These are phyloP conservation scores for Akanthomyces lecanii DNA, from an alignment of 2,329 filamentous ascomycete species.

Conservation along the genomic window DNA sequence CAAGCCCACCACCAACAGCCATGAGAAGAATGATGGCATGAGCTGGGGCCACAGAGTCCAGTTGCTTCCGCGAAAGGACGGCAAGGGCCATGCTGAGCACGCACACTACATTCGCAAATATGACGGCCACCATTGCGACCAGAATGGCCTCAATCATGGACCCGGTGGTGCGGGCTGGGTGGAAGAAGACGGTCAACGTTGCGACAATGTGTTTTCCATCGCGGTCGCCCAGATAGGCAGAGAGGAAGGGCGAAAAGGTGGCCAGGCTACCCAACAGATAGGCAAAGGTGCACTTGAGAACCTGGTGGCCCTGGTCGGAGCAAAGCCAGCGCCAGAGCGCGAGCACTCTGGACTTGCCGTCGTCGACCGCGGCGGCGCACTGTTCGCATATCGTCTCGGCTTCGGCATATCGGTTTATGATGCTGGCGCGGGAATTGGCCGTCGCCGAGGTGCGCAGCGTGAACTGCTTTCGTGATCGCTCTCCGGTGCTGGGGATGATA, in stretches of 20 bases:
- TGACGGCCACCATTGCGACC: constrained; percentile 71
- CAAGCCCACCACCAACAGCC: constrained; percentile 81
- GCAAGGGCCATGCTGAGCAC: constrained; percentile 86
- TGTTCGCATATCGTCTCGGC: constrained; percentile 20
- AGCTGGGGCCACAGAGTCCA: constrained; percentile 64
- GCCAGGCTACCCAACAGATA: constrained; percentile 83
- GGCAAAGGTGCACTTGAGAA: constrained; percentile 87
- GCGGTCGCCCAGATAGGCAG: constrained; percentile 70
- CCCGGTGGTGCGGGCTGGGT: constrained; percentile 78
- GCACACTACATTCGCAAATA: constrained; percentile 65
- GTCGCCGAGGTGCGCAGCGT: constrained; percentile 59
- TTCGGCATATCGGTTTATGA: constrained; percentile 17
- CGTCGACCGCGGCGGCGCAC: constrained; percentile 16
- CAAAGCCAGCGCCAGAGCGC: constrained; percentile 56
- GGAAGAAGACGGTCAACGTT: constrained; percentile 92
- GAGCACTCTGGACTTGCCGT: constrained; percentile 32
- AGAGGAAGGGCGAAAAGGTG: constrained; percentile 73
- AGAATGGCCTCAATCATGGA: constrained; percentile 85
- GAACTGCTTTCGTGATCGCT: constrained; percentile 75
- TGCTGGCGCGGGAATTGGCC: constrained; percentile 26
- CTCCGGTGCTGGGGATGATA: constrained; percentile 79
- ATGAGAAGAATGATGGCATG: constrained; percentile 76
- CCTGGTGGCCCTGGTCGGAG: constrained; percentile 71
- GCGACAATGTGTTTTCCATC: constrained; percentile 94
- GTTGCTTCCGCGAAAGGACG: constrained; percentile 66